Evolutionary conservation across 805 yeast genomes (phyloP).

Genomic region (Zygoascus tannicola): DNA sequence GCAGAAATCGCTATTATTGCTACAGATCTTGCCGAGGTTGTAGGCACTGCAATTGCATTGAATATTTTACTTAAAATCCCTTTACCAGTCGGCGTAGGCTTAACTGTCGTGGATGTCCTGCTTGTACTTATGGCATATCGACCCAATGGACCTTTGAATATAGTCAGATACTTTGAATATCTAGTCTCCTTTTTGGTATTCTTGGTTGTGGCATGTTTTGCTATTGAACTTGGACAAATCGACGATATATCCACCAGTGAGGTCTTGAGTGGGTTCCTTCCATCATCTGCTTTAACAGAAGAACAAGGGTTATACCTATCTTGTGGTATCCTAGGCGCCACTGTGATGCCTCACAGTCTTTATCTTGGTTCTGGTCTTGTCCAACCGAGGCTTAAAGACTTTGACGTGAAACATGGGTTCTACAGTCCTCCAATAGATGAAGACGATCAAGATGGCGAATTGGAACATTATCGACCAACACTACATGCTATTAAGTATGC

Average conservation of each 20-base stretch:
- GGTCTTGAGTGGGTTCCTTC: conserved; percentile 61
- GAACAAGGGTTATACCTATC: conserved; percentile 64
- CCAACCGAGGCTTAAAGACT: conserved; percentile 73
- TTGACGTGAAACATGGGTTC: conserved; percentile 50
- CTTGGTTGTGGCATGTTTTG: conserved; percentile 68
- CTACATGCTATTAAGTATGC: conserved; percentile 71
- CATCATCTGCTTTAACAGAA: conserved; percentile 48
- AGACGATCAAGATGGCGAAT: conserved; percentile 14
- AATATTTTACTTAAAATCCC: conserved; percentile 72
- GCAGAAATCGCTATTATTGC: conserved; percentile 87
- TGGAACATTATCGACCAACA: conserved; percentile 51
- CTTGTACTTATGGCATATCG: conserved; percentile 69
- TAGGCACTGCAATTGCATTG: conserved; percentile 83
- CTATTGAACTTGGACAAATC: conserved; percentile 46
- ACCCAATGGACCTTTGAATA: conserved; percentile 65
- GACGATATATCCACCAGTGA: conserved; percentile 41
- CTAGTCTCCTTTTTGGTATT: conserved; percentile 64
- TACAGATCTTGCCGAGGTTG: conserved; percentile 89
- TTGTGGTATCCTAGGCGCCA: conserved; percentile 83
- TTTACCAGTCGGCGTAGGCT: conserved; percentile 58
- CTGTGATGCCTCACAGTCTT: conserved; percentile 89
- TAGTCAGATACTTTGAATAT: conserved; percentile 67
- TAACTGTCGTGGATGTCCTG: conserved; percentile 77
- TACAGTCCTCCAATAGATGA: conserved; percentile 23
- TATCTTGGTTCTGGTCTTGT: conserved; percentile 82